Conservation (phyloP, 2,329 filamentous ascomycete genomes). For the Fusarium poae region DNA sequence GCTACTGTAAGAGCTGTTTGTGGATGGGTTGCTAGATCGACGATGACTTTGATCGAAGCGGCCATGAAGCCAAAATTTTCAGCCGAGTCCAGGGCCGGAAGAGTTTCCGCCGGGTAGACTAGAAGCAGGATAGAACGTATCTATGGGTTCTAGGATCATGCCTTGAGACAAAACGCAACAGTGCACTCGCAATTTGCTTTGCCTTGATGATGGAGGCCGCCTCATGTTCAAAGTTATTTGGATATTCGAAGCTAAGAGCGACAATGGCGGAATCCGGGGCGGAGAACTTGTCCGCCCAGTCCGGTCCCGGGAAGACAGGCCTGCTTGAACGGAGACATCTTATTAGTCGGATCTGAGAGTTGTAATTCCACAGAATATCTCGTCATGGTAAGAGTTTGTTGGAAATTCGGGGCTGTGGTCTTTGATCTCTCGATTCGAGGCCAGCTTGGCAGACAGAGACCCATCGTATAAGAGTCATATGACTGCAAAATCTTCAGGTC, state of each 20-base stretch:
- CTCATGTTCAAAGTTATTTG: conserved; percentile 12
- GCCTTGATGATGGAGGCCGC: background rate
- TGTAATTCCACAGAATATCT: conserved; percentile 31
- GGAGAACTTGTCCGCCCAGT: conserved; percentile 39
- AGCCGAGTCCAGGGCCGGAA: conserved; percentile 21
- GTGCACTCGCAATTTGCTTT: background rate
- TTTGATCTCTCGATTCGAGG: conserved; percentile 6
- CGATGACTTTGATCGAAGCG: conserved; percentile 20
- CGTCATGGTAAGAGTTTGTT: conserved; percentile 18
- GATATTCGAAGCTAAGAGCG: conserved; percentile 27
- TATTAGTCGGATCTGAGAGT: conserved; percentile 41
- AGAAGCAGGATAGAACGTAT: conserved; percentile 26
- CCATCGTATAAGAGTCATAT: conserved; percentile 34
- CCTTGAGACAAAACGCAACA: conserved; percentile 9
- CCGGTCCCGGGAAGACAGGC: conserved; percentile 44
- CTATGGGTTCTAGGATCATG: conserved; percentile 8
- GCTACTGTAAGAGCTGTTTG: conserved; percentile 30
- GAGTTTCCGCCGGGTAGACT: conserved; percentile 22
- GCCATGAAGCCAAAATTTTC: conserved; percentile 28
- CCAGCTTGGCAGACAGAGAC: conserved; percentile 16
- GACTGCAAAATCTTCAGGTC: conserved; percentile 16
- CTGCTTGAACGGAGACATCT: conserved; percentile 39
- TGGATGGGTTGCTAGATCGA: conserved; percentile 36
- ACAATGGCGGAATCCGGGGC: conserved; percentile 23
- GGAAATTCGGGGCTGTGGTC: conserved; percentile 26